phyloP scores from a whole-genome alignment of 352 stramenopile genomes.

The Globisporangium paroecandrum region DNA sequence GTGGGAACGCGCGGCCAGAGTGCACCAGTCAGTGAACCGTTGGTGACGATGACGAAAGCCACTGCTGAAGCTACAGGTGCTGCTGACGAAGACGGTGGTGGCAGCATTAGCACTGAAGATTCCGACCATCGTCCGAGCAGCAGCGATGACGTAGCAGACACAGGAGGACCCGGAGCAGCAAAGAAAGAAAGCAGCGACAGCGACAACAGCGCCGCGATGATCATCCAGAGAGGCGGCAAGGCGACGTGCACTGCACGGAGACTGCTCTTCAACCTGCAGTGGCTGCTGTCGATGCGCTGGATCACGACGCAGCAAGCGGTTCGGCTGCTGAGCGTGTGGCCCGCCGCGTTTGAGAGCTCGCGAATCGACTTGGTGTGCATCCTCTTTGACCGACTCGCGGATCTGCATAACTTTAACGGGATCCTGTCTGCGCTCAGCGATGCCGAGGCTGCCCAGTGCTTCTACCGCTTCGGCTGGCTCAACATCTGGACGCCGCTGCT shows the following conservation, averaged over 20 bases:
- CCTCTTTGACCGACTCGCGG: constrained; percentile 64
- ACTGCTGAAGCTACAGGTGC: neutral
- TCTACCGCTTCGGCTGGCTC: constrained; percentile 69
- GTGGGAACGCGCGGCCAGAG: neutral
- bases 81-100: neutral
- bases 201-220: constrained; percentile 19
- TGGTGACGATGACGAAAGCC: neutral
- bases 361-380: constrained; percentile 64
- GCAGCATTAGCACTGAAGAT: neutral
- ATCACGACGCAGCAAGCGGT: constrained; percentile 62
- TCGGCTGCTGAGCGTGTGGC: constrained; percentile 46
- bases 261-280: constrained; percentile 70
- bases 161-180: neutral
- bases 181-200: constrained; percentile 24
- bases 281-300: constrained; percentile 66
- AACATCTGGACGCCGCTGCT: constrained; percentile 67
- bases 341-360: constrained; percentile 34
- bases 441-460: constrained; percentile 49
- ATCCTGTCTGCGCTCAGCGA: constrained; percentile 56
- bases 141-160: constrained; percentile 11
- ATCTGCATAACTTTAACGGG: constrained; percentile 70
- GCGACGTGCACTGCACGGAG: constrained; percentile 52
- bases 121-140: neutral
- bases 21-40: constrained; percentile 10
- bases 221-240: constrained; percentile 30